Conservation (phyloP, 2,329 filamentous ascomycete genomes). For the Ceratocystis cacaofunesta region DNA sequence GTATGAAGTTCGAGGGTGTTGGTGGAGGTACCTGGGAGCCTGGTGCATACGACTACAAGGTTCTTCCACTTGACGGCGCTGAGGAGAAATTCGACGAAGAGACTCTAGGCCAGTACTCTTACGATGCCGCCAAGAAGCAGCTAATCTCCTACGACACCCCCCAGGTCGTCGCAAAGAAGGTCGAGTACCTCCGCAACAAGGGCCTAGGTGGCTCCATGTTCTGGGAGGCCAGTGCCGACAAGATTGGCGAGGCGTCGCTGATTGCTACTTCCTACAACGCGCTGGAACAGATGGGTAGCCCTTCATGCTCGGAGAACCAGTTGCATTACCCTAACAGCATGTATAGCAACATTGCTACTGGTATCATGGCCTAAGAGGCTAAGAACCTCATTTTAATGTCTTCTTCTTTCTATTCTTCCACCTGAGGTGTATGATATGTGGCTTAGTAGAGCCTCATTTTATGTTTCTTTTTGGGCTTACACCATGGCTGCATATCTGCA, state of each 20-base stretch:
- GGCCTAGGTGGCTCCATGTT: slow-evolving; percentile 68
- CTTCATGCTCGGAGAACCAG: slow-evolving; percentile 31
- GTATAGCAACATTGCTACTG: slow-evolving; percentile 39
- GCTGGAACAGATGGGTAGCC: too few relatives aligned
- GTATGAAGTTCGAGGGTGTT: slow-evolving; percentile 43
- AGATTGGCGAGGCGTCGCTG: slow-evolving; percentile 42
- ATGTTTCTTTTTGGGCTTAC: not conserved
- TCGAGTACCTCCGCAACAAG: slow-evolving; percentile 44
- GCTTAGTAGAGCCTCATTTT: too few relatives aligned
- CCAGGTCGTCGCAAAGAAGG: slow-evolving; percentile 45
- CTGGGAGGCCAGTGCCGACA: slow-evolving; percentile 67
- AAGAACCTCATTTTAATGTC: not conserved
- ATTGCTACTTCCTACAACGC: slow-evolving; percentile 32
- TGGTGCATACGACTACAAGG: slow-evolving; percentile 72
- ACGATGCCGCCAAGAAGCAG: slow-evolving; percentile 42
- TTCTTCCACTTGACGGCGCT: slow-evolving; percentile 47
- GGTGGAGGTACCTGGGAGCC: slow-evolving; percentile 58
- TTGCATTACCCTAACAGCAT: slow-evolving; percentile 38
- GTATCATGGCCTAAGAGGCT: slow-evolving; percentile 18
- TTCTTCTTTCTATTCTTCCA: not conserved
- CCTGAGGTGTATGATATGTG: not conserved
- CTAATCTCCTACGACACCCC: slow-evolving; percentile 62
- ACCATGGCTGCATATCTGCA: not conserved
- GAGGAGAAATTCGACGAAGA: slow-evolving; percentile 41
- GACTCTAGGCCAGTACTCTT: slow-evolving; percentile 54